Conservation (phyloP, 768 basidiomycete species). For the Clathrus columnatus region DNA sequence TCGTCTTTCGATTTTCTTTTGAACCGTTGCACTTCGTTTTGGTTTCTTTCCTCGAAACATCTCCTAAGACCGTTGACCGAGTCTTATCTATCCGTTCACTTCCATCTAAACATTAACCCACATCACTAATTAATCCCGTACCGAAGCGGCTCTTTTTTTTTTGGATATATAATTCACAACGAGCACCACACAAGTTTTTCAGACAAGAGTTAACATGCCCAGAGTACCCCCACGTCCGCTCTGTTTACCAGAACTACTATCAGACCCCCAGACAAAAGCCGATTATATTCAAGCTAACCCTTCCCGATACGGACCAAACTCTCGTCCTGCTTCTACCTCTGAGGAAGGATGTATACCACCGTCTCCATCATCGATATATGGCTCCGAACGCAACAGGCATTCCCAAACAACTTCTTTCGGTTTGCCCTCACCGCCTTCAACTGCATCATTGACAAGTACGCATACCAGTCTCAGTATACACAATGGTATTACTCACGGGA, state of each 20-base stretch:
- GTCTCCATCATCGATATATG: conserved; percentile 4
- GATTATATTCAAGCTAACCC: conserved; percentile 5
- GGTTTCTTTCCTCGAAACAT: not conserved
- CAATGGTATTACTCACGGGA: too few relatives aligned
- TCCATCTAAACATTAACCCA: not conserved
- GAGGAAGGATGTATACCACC: not conserved
- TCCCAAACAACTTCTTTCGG: conserved; percentile 1
- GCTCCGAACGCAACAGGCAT: not conserved
- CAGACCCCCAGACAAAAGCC: conserved; percentile 1
- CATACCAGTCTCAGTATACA: conserved; percentile 5
- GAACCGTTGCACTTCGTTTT: too few relatives aligned
- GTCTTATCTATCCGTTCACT: not conserved
- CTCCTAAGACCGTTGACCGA: not conserved
- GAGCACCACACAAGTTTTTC: too few relatives aligned
- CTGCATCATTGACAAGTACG: not conserved
- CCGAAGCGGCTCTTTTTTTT: not conserved
- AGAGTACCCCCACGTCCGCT: conserved; percentile 8
- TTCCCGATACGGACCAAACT: not conserved
- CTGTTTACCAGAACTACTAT: conserved; percentile 8
- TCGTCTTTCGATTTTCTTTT: not conserved
- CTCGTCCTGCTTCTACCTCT: not conserved
- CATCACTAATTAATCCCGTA: not conserved
- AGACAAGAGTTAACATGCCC: not conserved
- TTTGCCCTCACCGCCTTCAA: not conserved
- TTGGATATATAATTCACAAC: too few relatives aligned